Base-by-base conservation (phyloP, 805 yeast species). In the Metschnikowia lunata region DNA sequence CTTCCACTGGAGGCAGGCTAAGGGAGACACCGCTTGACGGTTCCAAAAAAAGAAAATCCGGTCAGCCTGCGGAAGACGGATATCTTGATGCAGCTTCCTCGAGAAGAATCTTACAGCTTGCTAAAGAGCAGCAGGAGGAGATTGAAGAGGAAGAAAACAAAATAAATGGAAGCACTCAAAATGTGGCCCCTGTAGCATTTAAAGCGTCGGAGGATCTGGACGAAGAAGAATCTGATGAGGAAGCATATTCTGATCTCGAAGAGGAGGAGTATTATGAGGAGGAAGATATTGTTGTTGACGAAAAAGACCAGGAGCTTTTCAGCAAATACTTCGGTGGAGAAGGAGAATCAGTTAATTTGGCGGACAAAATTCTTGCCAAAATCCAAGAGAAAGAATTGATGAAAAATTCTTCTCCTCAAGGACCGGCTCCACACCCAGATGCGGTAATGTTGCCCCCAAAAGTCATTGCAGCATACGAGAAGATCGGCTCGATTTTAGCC, bases 41-140 rank as follows among this genome's bases (percentile, higher is more conserved):
- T 5, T 18, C 23, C 5, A 61, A 60, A 47, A 61, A 64, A 36
- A 60, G 66, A 33, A 46, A 46, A 18, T 64, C 68, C 18, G 61
- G 67, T 32, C 69, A 66, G 42, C 71, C 63, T 27, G 70, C 61
- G 10, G 76, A 46, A 67, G 82, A 75, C 26, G 89, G 75, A 36
- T 83, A 69, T 54, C 74, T 93, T 33, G 97, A 91, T 68, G 85
- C 97, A 14, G 72, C 80, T 14, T 70, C 88, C 28, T 87, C 97
- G 1, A 75, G 95, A 64, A 88, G 80, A 66, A 90, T 93, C 63
- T 72, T 93, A 53, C 87, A 85, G 61, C 73, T 93, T 49, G 99
- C 99, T 14, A 82, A 78, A 55, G 91, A 85, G 57, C 99, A 93
- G 69, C 97, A 89, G 65, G 89, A 86, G 36, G 99, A 93, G 60